Evolutionary conservation across 164 flowering plant species (phyloP).

Genomic region (Magnolia kwangsiensis): DNA sequence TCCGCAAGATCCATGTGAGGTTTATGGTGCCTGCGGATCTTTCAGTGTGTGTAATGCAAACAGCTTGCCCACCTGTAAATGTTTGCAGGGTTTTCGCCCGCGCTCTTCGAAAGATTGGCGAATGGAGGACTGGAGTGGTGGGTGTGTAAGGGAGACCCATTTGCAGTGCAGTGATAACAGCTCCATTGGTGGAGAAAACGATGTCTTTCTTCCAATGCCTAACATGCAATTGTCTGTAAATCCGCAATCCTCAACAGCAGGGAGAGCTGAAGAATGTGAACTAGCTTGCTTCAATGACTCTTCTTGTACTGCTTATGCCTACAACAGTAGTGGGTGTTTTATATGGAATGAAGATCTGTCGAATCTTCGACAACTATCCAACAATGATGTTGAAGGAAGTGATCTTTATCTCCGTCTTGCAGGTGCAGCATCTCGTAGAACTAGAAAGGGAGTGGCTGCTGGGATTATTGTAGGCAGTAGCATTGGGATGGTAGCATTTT

Average conservation of each 20-base stretch:
- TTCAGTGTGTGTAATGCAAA: constrained; percentile 16
- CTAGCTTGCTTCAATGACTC: constrained; percentile 16
- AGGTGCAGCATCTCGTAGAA: too few species aligned
- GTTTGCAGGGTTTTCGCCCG: constrained; percentile 19
- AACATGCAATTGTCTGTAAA: constrained; percentile 2
- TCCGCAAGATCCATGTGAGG: background rate
- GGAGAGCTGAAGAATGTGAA: constrained; percentile 9
- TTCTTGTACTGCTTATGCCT: constrained; percentile 21
- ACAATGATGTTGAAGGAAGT: background rate
- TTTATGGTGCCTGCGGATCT: constrained; percentile 1
- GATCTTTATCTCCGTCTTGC: constrained; percentile 6
- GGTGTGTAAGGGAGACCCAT: constrained; percentile 19
- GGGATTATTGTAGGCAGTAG: constrained; percentile 17
- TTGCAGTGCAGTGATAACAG: constrained; percentile 15
- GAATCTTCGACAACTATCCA: background rate
- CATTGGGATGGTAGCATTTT: constrained; percentile 9
- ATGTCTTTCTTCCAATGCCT: background rate
- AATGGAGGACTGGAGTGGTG: constrained; percentile 8
- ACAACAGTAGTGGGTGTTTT: background rate
- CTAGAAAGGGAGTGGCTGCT: constrained; percentile 6
- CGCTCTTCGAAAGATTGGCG: constrained; percentile 10
- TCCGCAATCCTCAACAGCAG: background rate
- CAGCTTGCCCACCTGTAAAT: constrained; percentile 8
- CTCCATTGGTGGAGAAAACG: background rate
- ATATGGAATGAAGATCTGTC: background rate